Conservation (phyloP, 75 land plant genomes). For the Cunninghamia lanceolata region DNA sequence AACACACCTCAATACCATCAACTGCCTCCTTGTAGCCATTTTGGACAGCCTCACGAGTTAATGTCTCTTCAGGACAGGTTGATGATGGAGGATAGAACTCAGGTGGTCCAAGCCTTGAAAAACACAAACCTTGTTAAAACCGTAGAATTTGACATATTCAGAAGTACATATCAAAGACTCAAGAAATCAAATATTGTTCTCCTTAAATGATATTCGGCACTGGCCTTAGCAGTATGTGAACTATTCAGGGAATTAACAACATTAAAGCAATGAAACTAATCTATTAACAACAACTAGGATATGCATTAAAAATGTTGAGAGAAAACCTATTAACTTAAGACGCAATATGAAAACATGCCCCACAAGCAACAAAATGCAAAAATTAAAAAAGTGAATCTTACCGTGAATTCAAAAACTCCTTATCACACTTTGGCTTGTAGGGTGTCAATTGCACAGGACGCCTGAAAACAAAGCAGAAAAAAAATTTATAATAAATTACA, state of each 20-base stretch:
- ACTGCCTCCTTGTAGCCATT: constrained; percentile 87
- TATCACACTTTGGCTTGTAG: constrained; percentile 70
- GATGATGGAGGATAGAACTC: constrained; percentile 87
- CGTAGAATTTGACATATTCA: not conserved
- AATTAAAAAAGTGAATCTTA: constrained; percentile 22
- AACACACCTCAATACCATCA: constrained; percentile 88
- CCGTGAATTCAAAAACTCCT: constrained; percentile 56
- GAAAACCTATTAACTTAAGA: not conserved
- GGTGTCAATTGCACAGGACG: constrained; percentile 39
- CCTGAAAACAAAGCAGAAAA: constrained; percentile 22
- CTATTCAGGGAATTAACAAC: not conserved
- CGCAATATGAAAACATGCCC: not conserved
- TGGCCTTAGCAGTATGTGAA: not conserved
- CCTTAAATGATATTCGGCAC: not conserved
- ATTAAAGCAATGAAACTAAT: not conserved
- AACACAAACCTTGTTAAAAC: not conserved
- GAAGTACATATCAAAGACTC: not conserved
- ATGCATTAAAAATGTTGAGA: not conserved
- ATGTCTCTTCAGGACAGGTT: constrained; percentile 87
- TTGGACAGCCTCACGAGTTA: constrained; percentile 71
- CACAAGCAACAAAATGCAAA: not conserved
- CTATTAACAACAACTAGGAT: not conserved
- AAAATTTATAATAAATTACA: not conserved
- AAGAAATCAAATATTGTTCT: not conserved
- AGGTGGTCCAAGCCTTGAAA: constrained; percentile 85